Evolutionary conservation across 139 green algal genomes (phyloP), one percentile per base, ranked within the genome.

Genomic region (Micromonas pusilla): DNA sequence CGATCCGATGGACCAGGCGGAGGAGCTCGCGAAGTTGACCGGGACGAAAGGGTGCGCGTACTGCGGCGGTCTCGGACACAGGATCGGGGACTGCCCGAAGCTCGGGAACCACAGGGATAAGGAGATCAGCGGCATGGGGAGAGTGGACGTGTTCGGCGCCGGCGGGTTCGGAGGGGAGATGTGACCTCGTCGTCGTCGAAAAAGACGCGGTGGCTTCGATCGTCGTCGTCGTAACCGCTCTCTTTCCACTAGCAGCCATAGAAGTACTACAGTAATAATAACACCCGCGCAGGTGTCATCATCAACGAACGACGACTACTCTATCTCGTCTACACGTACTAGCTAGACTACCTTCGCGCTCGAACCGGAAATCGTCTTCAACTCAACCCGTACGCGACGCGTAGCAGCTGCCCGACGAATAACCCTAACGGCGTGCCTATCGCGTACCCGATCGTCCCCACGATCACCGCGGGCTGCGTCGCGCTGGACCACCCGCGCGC

Each of bases 1-100:
- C 31, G 94, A 98, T 81, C 93, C 92, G 0, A 84, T 82, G 72
- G 83, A 85, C 53, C 45, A 70, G 36, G 57, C 54, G 2, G 78
- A 86, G 32, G 80, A 81, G 57, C 65, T 85, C 21, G 71, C 70
- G 2, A 37, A 28, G 25, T 37, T 82, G 3, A 80, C 26, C 6
- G 83, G 83, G 52, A 82, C 89, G 80, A 91, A 91, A 80, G 95
- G 95, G 39, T 99, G 95, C 84, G 85, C 85, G 45, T 98, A 96
- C 86, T 99, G 95, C 81, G 94, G 95, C 45, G 95, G 95, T 32
- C 86, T 99, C 78, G 95, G 95, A 33, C 95, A 99, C 83, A 83
- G 95, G n/a, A 93, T 98, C 78, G 86, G 84, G 13, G 87, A 97
- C 45, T 57, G 45, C 45, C 45, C 45, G 45, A 57, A 57, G 45